These are phyloP conservation scores for Pseudevernia furfuracea DNA, from an alignment of 495 filamentous ascomycete species.

Conservation along the genomic window DNA sequence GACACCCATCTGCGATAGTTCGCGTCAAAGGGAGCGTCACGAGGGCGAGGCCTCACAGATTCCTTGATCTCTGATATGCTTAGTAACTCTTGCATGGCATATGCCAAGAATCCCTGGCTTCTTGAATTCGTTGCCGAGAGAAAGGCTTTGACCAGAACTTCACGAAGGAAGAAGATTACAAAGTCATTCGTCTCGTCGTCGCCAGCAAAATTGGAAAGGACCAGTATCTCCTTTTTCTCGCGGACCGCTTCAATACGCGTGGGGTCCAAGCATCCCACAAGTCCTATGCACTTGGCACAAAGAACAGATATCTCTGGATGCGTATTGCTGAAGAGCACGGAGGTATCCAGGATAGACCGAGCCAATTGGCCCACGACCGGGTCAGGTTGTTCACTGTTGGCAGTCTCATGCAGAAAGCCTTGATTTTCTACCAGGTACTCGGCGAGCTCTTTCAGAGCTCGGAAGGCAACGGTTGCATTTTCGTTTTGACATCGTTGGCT, in stretches of 20 bases:
- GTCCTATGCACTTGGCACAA: conserved; percentile 70
- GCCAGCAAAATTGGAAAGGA: conserved; percentile 75
- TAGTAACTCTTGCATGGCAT: conserved; percentile 86
- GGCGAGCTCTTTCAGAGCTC: conserved; percentile 68
- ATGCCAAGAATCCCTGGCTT: conserved; percentile 83
- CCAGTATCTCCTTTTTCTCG: conserved; percentile 69
- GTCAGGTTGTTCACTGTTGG: conserved; percentile 79
- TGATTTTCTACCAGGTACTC: conserved; percentile 66
- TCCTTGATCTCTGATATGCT: conserved; percentile 61
- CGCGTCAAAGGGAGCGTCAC: conserved; percentile 44
- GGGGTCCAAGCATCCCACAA: conserved; percentile 85
- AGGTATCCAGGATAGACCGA: conserved; percentile 74
- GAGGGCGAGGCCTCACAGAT: conserved; percentile 46
- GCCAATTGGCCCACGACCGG: conserved; percentile 60
- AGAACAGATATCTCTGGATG: conserved; percentile 59
- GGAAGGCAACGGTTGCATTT: conserved; percentile 71
- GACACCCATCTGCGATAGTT: conserved; percentile 65
- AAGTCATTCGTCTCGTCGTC: conserved; percentile 79
- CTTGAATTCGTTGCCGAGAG: conserved; percentile 77
- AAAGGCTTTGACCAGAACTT: conserved; percentile 85
- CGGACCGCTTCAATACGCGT: conserved; percentile 76
- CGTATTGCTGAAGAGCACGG: conserved; percentile 65
- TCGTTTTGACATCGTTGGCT: conserved; percentile 68
- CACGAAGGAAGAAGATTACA: conserved; percentile 71
- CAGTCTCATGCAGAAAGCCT: conserved; percentile 70